A percentile compares a stretch with the other conserved stretches of the same genome.
Evolutionary conservation across 2,329 filamentous ascomycete species (phyloP).

Genomic region (Botrytis paeoniae): DNA sequence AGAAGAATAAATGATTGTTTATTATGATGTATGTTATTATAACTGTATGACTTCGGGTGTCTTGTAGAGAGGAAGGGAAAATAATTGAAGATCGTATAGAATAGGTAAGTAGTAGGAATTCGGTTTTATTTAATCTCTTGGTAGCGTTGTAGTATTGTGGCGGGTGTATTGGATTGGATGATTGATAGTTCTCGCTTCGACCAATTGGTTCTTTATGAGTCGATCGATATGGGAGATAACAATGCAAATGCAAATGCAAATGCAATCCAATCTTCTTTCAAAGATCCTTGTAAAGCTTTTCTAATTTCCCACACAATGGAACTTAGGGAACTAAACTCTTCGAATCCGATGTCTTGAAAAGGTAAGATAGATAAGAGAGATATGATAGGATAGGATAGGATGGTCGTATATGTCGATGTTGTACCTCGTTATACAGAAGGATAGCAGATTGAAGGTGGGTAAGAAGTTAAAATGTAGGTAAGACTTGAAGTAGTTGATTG

Average conservation of each 20-base stretch:
- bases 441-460: background rate
- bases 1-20: background rate
- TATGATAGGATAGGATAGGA: background rate
- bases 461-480: background rate
- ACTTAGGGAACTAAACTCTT: background rate
- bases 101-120: background rate
- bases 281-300: background rate
- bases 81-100: background rate
- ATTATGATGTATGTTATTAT: slow-evolving; percentile 1
- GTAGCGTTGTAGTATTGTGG: background rate
- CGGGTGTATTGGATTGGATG: background rate
- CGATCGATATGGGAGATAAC: background rate
- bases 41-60: slow-evolving; percentile 11
- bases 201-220: background rate
- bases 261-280: background rate
- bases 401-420: background rate
- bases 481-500: background rate
- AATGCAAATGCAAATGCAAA: background rate
- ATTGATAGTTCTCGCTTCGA: background rate
- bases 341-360: background rate
- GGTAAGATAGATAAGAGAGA: slow-evolving; percentile 3
- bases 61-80: background rate
- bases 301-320: background rate
- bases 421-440: background rate
- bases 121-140: background rate